These are phyloP conservation scores for Phascolomyces articulosus DNA, from an alignment of 371 early-diverging fungal genomes.

Conservation along the genomic window DNA sequence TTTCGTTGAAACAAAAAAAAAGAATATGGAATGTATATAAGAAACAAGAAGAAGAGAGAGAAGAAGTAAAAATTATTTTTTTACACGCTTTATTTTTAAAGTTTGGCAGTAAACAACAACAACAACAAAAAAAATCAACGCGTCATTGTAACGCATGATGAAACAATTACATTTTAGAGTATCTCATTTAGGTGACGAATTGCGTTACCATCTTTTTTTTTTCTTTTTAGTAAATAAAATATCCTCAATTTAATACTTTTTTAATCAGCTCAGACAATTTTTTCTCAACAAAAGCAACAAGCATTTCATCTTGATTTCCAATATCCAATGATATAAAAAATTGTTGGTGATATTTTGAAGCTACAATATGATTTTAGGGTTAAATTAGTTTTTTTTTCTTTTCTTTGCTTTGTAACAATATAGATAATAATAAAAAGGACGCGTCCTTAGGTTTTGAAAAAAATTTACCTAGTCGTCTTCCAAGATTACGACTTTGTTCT, in stretches of 20 bases:
- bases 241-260: conserved; percentile 16
- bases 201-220: no score
- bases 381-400: not conserved
- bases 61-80: no score
- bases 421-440: no score
- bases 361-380: conserved; percentile 13
- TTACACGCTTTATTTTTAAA: no score
- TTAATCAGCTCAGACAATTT: conserved; percentile 44
- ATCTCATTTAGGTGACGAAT: not conserved
- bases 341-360: conserved; percentile 41
- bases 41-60: not conserved
- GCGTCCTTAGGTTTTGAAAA: no score
- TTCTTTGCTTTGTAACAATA: no score
- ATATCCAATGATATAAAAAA: conserved; percentile 46
- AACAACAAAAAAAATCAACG: not conserved
- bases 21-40: not conserved
- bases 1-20: not conserved
- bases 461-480: conserved; percentile 44
- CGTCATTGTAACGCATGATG: no score
- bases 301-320: conserved; percentile 39
- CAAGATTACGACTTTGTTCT: conserved; percentile 42
- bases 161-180: no score
- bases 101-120: no score
- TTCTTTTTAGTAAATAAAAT: no score
- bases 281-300: conserved; percentile 51